Evolutionary conservation across 139 green algal genomes (phyloP).

Genomic region (Yamagishiella unicocca): DNA sequence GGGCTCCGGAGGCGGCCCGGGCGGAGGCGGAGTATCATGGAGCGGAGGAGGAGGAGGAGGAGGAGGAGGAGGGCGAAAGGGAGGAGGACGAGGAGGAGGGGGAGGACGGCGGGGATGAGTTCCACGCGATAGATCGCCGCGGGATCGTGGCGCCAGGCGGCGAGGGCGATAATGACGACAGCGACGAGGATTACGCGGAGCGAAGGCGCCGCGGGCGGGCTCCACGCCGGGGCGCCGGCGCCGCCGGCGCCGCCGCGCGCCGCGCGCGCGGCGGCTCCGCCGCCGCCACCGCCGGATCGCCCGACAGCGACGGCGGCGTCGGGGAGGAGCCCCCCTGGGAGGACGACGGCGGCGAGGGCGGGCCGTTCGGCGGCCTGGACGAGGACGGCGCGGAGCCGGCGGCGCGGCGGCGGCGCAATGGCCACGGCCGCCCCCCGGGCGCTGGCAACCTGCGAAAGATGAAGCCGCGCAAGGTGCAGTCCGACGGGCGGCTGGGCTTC

Average conservation of each 20-base stretch:
- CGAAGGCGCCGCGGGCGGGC: background rate
- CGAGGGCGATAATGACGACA: background rate
- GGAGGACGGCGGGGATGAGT: too few relatives aligned
- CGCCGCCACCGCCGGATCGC: background rate
- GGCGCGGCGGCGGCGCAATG: constrained; percentile 11
- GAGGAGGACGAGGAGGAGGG: background rate
- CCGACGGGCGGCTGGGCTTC: constrained; percentile 50
- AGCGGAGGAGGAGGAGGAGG: background rate
- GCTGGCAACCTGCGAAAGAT: constrained; percentile 52
- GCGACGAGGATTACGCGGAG: constrained; percentile 10
- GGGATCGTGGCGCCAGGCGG: background rate
- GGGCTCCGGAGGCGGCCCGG: background rate
- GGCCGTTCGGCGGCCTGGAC: background rate
- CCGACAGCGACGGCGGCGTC: constrained; percentile 1
- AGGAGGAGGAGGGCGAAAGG: constrained; percentile 7
- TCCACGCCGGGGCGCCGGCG: background rate
- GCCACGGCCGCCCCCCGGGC: constrained; percentile 45
- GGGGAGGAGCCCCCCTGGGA: background rate
- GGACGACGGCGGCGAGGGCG: background rate
- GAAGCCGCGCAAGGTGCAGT: constrained; percentile 46
- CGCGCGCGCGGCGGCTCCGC: background rate
- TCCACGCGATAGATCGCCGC: too few relatives aligned
- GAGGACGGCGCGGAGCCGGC: background rate
- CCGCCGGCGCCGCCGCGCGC: background rate
- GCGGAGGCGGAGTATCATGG: background rate